Conservation (phyloP, 73 alveolate genomes). For the Tetrahymena elliotti region DNA sequence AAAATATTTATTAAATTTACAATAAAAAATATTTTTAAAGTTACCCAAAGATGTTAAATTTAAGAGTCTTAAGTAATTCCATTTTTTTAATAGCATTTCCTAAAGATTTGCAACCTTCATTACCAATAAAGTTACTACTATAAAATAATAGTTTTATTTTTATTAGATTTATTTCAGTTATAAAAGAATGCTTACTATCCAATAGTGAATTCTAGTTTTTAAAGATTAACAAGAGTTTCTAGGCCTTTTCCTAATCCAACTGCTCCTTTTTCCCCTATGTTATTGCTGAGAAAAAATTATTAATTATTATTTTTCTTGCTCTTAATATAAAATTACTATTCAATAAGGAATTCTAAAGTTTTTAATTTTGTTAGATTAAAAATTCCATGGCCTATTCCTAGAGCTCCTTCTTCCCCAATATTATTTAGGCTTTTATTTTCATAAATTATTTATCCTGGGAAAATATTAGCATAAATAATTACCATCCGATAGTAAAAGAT, state of each 20-base stretch:
- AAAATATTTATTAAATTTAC: not conserved
- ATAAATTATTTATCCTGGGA: not conserved
- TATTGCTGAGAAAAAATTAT: not conserved
- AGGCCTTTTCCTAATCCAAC: not conserved
- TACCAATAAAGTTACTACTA: not conserved
- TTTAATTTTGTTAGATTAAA: not conserved
- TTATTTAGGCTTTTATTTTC: not conserved
- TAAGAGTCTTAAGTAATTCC: not conserved
- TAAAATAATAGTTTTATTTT: not conserved
- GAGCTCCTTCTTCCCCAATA: not conserved
- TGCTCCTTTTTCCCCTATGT: not conserved
- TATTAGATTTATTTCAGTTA: too few species aligned
- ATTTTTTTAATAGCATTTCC: not conserved
- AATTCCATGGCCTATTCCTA: not conserved
- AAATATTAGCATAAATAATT: not conserved
- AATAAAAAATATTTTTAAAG: not conserved
- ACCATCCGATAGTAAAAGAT: not conserved
- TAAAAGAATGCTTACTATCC: too few species aligned
- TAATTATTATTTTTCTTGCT: not conserved
- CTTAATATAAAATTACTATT: not conserved
- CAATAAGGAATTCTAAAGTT: not conserved
- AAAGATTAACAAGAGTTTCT: not conserved
- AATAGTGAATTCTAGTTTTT: not conserved
- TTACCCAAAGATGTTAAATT: not conserved
- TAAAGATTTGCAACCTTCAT: not conserved